Base-by-base conservation (phyloP, 768 basidiomycete species). In the Panaeolus cyanescens region DNA sequence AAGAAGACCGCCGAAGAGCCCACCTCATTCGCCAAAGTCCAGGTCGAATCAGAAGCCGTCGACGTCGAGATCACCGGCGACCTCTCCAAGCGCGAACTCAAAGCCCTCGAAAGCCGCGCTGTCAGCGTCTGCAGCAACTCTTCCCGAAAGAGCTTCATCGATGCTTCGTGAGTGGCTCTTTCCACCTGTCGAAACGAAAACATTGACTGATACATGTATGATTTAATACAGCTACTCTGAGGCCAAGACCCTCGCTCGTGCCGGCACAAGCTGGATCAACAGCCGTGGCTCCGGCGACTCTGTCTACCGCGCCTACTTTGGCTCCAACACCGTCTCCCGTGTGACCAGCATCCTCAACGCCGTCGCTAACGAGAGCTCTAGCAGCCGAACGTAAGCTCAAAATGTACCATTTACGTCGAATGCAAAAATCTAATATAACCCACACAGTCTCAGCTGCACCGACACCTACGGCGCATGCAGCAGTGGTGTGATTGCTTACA, bases 401-500 rank as follows among this genome's bases (percentile, higher is more conserved):
- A 3, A 1, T n/a, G n/a, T n/a, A n/a, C n/a, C n/a, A n/a, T n/a
- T n/a, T n/a, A n/a, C n/a, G n/a, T n/a, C n/a, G n/a, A n/a, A n/a
- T n/a, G n/a, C n/a, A n/a, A 37, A 37, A 7, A 42, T 12, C 17
- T 19, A 20, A 7, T 42, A 8, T 42, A 3, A 5, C 22, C 22
- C 9, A 13, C 45, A 17, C 28, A 80, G 77, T n/a, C 67, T 83
- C 61, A 77, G 70, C 71, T 83, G 81, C 68, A 63, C 63, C 30
- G 82, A 82, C 64, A 62, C 70, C n/a, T 75, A 71, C 59, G 70
- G 71, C 36, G 77, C 65, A 20, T 80, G 79, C 70, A 58, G 55
- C 28, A 65, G 69, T 54, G 77, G 77, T 64, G 77, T 80, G 56
- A 79, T 82, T 58, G 80, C 80, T 4, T 82, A 83, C 72, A 81